A percentile compares a stretch with the other conserved stretches of the same genome.
phyloP scores from a whole-genome alignment of 805 yeast species.

The Yamadazyma tumulicola region DNA sequence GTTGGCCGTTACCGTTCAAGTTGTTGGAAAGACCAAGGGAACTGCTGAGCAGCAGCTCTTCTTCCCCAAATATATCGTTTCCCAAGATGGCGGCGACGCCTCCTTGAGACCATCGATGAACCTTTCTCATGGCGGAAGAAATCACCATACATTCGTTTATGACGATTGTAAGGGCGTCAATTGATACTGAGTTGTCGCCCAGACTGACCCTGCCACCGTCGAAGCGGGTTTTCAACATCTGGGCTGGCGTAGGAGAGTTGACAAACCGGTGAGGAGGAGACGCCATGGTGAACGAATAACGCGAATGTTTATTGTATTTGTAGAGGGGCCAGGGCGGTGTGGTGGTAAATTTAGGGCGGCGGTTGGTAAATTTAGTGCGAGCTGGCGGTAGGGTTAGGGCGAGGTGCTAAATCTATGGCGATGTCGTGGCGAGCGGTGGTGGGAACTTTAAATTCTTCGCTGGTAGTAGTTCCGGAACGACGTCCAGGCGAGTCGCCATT shows the following conservation, averaged over 20 bases:
- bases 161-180: slow-evolving; percentile 78
- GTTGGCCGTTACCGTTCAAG: slow-evolving; percentile 1
- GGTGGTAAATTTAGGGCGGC: too few species aligned
- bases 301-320: neutral
- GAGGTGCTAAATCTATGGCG: too few species aligned
- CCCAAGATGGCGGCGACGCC: slow-evolving; percentile 83
- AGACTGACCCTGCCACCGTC: too few species aligned
- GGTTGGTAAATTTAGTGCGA: too few species aligned
- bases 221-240: neutral
- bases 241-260: too few species aligned
- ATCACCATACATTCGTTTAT: slow-evolving; percentile 85
- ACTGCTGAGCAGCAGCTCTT: slow-evolving; percentile 17
- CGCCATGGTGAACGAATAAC: too few species aligned
- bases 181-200: slow-evolving; percentile 27
- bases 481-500: slow-evolving; percentile 66
- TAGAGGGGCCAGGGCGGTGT: too few species aligned
- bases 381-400: too few species aligned
- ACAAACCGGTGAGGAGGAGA: too few species aligned
- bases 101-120: slow-evolving; percentile 61
- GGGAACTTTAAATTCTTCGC: too few species aligned
- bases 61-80: slow-evolving; percentile 48
- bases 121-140: slow-evolving; percentile 84
- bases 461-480: slow-evolving; percentile 47
- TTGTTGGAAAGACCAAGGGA: slow-evolving; percentile 16
- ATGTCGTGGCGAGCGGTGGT: too few species aligned